These are phyloP conservation scores for Dendryphion nanum DNA, from an alignment of 2,329 filamentous ascomycete genomes.

Conservation along the genomic window DNA sequence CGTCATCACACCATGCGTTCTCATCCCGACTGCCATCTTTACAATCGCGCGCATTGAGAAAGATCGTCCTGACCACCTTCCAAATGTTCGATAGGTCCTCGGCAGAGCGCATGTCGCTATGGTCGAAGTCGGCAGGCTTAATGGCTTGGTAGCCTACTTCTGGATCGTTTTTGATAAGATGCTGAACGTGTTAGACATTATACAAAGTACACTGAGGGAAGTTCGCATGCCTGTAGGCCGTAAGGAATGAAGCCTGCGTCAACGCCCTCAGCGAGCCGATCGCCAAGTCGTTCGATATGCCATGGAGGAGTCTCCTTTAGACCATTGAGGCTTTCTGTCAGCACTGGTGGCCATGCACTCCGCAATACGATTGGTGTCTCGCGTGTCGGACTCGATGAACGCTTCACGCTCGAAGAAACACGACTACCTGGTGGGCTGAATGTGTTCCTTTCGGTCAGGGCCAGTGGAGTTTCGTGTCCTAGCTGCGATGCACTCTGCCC, in stretches of 20 bases:
- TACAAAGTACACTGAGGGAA: neutral
- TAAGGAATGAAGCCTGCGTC: neutral
- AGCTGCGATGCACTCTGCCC: too few relatives aligned
- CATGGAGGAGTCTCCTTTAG: neutral
- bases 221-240: neutral
- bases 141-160: neutral
- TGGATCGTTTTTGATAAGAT: neutral
- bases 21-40: slow-evolving; percentile 1
- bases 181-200: neutral
- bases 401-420: neutral
- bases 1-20: slow-evolving; percentile 12
- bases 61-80: neutral
- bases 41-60: neutral
- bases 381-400: neutral
- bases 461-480: too few relatives aligned
- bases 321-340: neutral
- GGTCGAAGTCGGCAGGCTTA: neutral
- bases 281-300: neutral
- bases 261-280: neutral
- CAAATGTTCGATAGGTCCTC: neutral
- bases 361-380: neutral
- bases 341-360: neutral
- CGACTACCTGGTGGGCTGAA: too few relatives aligned
- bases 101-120: neutral
- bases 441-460: neutral